Evolutionary conservation across 257 asterid genomes (phyloP).

Genomic region (Fraxinus anomala): DNA sequence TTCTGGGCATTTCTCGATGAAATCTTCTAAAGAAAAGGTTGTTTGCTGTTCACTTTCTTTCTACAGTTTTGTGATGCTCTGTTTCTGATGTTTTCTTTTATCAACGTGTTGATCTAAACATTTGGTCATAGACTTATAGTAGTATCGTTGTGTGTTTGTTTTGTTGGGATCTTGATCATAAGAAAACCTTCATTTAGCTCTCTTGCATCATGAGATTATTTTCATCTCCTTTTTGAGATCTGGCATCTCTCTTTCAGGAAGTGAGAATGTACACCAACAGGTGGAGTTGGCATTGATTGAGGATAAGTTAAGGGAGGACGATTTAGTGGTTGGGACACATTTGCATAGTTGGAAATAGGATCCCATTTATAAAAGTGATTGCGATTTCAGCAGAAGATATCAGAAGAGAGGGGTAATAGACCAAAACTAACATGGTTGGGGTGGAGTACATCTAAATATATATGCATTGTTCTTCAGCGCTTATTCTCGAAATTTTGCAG

Average conservation of each 20-base stretch:
- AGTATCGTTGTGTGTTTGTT: neutral
- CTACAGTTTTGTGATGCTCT: neutral
- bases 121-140: too few species aligned
- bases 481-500: neutral
- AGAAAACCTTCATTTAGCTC: neutral
- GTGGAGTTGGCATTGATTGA: neutral
- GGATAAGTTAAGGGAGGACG: neutral
- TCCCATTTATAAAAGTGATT: too few species aligned
- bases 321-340: neutral
- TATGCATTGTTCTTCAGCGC: neutral
- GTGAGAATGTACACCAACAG: neutral
- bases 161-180: neutral
- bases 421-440: neutral
- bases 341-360: too few species aligned
- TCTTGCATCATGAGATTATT: neutral
- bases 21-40: neutral
- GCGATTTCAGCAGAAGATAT: too few species aligned
- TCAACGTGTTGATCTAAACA: neutral
- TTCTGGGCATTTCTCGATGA: constrained; percentile 4
- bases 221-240: neutral
- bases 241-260: neutral
- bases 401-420: too few species aligned
- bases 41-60: neutral
- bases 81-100: neutral
- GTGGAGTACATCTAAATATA: neutral